These are phyloP conservation scores for Trichophyton equinum DNA, from an alignment of 2,329 filamentous ascomycete genomes.

Conservation along the genomic window DNA sequence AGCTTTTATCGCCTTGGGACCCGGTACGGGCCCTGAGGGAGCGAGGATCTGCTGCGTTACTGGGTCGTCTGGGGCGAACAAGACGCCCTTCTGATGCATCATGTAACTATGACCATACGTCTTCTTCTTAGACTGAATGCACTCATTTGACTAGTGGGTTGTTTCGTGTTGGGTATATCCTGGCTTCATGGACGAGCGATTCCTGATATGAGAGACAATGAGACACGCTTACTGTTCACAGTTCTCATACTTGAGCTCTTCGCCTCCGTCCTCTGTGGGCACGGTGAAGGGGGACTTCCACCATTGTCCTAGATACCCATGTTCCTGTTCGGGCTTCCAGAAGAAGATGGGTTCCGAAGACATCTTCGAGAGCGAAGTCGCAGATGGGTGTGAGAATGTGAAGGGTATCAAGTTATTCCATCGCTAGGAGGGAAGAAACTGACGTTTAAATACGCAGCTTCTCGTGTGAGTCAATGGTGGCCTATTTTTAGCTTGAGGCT, in stretches of 20 bases:
- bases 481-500: not conserved
- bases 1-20: conserved; percentile 15
- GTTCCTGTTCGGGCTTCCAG: conserved; percentile 15
- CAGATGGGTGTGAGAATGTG: not conserved
- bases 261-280: not conserved
- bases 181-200: not conserved
- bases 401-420: not conserved
- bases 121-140: not conserved
- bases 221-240: conserved; percentile 12
- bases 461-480: not conserved
- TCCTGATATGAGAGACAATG: not conserved
- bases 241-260: conserved; percentile 13
- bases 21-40: conserved; percentile 16
- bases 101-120: conserved; percentile 14
- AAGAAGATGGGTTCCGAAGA: conserved; percentile 13
- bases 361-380: not conserved
- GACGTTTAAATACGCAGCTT: not conserved
- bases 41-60: conserved; percentile 20
- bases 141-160: too few species aligned
- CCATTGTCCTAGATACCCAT: conserved; percentile 18
- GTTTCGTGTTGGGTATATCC: not conserved
- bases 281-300: conserved; percentile 14
- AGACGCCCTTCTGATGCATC: conserved; percentile 27
- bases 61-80: conserved; percentile 20
- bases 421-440: not conserved